Evolutionary conservation across 768 basidiomycete species (phyloP).

Genomic region (Phanerodontia chrysosporium): DNA sequence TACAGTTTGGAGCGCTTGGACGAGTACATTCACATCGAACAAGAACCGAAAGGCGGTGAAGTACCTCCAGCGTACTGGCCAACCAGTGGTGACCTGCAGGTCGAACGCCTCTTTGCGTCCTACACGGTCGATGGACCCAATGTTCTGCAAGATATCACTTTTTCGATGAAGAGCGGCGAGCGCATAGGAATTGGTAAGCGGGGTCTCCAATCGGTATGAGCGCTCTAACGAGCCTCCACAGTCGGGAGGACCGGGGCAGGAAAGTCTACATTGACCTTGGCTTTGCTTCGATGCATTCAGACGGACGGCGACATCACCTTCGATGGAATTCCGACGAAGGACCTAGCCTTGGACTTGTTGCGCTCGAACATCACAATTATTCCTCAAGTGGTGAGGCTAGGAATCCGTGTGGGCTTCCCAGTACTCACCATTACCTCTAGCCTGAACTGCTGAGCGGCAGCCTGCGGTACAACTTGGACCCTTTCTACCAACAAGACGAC

Average conservation of each 20-base stretch:
- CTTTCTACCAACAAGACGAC: conserved; percentile 52
- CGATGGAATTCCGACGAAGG: conserved; percentile 41
- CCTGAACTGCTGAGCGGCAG: conserved; percentile 52
- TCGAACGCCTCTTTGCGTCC: conserved; percentile 47
- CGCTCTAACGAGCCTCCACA: conserved; percentile 17
- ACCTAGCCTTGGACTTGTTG: conserved; percentile 49
- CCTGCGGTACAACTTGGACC: conserved; percentile 55
- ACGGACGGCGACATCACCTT: conserved; percentile 49
- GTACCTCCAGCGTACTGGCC: conserved; percentile 66
- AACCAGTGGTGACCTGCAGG: conserved; percentile 44
- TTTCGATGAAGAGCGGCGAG: conserved; percentile 50
- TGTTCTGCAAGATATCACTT: conserved; percentile 48
- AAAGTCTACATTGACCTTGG: conserved; percentile 44
- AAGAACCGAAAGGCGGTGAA: conserved; percentile 40
- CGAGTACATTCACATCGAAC: conserved; percentile 50
- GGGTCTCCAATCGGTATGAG: background rate
- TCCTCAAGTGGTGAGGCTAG: conserved; percentile 48
- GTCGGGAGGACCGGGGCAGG: conserved; percentile 60
- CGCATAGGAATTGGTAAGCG: conserved; percentile 48
- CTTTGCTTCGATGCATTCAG: conserved; percentile 50
- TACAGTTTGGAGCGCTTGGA: conserved; percentile 45
- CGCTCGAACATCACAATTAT: conserved; percentile 55
- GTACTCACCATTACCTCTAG: conserved; percentile 37
- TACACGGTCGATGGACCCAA: conserved; percentile 50
- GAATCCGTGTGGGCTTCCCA: conserved; percentile 18